A percentile compares a stretch with the other conserved stretches of the same genome.
These are phyloP conservation scores for Helotiales sp. DNA, from an alignment of 2,329 filamentous ascomycete species.

Conservation along the genomic window DNA sequence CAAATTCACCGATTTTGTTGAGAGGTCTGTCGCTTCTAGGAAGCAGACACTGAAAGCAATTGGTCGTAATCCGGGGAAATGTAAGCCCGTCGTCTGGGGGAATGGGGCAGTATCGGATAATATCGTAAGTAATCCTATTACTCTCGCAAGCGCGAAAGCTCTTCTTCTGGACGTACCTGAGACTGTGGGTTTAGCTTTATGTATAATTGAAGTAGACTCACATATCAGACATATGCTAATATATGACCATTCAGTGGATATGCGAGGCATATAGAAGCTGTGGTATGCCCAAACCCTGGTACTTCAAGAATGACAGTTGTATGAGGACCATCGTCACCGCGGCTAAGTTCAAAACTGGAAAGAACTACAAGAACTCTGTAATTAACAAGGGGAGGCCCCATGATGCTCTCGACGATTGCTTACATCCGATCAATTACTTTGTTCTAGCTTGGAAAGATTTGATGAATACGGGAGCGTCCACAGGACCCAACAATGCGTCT, in stretches of 20 bases:
- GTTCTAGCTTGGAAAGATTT: constrained; percentile 15
- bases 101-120: constrained; percentile 22
- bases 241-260: no score
- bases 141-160: no score
- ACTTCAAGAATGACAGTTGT: constrained; percentile 22
- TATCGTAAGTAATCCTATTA: no score
- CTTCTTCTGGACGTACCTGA: no score
- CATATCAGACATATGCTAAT: no score
- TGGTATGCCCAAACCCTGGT: constrained; percentile 15
- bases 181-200: no score
- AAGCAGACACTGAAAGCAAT: constrained; percentile 3
- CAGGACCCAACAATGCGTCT: no score
- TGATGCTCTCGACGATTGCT: constrained; percentile 21
- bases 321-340: constrained; percentile 16
- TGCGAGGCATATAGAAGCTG: constrained; percentile 15
- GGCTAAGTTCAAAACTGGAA: constrained; percentile 2
- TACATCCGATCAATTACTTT: constrained; percentile 20
- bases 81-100: constrained; percentile 21
- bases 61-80: not conserved
- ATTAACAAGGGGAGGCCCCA: constrained; percentile 12
- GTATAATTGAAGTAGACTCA: no score
- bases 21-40: not conserved
- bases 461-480: not conserved
- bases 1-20: constrained; percentile 15
- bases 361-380: constrained; percentile 6